phyloP scores from a whole-genome alignment of 2,329 filamentous ascomycete genomes.

The Volutella citrinella region DNA sequence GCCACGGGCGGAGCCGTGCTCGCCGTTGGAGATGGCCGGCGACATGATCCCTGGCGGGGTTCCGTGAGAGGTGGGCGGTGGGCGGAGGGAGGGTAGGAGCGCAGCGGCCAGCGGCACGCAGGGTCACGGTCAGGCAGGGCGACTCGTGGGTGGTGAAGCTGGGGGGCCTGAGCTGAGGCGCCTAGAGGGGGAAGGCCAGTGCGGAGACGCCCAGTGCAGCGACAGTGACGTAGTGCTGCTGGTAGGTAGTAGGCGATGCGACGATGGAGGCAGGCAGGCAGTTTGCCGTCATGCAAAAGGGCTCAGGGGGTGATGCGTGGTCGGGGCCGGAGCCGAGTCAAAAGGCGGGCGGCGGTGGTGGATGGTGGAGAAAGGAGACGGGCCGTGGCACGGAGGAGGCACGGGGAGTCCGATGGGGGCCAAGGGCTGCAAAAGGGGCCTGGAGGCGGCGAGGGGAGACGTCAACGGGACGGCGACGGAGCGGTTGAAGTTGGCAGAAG shows the following conservation, averaged over 20 bases:
- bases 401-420: slow-evolving; percentile 5
- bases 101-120: too few species aligned
- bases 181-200: slow-evolving; percentile 2
- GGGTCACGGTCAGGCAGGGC: too few species aligned
- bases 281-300: slow-evolving; percentile 12
- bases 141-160: too few species aligned
- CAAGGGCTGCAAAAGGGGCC: slow-evolving; percentile 1
- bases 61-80: slow-evolving; percentile 7
- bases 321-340: too few species aligned
- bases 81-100: slow-evolving; percentile 10
- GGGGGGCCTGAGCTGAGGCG: too few species aligned
- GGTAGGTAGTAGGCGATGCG: slow-evolving; percentile 5
- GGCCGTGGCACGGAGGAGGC: slow-evolving; percentile 5
- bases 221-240: slow-evolving; percentile 8
- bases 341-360: not conserved
- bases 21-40: slow-evolving; percentile 29
- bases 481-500: slow-evolving; percentile 23
- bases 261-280: slow-evolving; percentile 6
- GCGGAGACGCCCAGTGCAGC: too few species aligned
- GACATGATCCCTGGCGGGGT: slow-evolving; percentile 29
- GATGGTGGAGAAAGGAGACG: not conserved
- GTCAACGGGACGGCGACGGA: slow-evolving; percentile 8
- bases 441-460: slow-evolving; percentile 6
- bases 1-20: slow-evolving; percentile 47
- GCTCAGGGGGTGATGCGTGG: slow-evolving; percentile 17